These are phyloP conservation scores for Talaromyces albobiverticillius DNA, from an alignment of 2,329 filamentous ascomycete species.

Conservation along the genomic window DNA sequence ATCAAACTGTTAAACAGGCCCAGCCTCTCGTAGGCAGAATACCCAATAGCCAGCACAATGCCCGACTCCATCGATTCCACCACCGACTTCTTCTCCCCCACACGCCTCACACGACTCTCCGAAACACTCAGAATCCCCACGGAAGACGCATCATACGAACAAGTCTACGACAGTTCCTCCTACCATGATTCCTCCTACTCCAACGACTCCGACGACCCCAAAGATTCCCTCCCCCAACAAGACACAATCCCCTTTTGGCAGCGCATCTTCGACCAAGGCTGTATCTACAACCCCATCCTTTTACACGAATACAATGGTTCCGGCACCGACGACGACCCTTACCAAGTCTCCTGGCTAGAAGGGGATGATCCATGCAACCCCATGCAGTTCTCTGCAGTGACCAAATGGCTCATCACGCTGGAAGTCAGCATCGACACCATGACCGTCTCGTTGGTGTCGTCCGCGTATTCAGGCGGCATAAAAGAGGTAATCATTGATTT, in stretches of 20 bases:
- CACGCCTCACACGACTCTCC: too few species aligned
- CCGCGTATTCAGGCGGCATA: slow-evolving; percentile 40
- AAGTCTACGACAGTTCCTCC: too few species aligned
- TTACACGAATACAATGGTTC: slow-evolving; percentile 33
- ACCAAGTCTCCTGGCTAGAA: slow-evolving; percentile 41
- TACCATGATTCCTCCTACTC: too few species aligned
- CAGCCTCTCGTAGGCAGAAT: too few species aligned
- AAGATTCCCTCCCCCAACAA: background rate
- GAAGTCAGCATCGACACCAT: slow-evolving; percentile 38
- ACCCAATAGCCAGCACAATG: too few species aligned
- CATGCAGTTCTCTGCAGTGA: slow-evolving; percentile 28
- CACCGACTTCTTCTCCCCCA: too few species aligned
- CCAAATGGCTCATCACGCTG: slow-evolving; percentile 41
- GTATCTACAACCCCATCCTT: slow-evolving; percentile 32
- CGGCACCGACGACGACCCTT: slow-evolving; percentile 42
- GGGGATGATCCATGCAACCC: slow-evolving; percentile 42
- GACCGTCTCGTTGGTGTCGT: slow-evolving; percentile 42
- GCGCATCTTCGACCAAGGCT: slow-evolving; percentile 28
- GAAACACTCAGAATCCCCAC: too few species aligned
- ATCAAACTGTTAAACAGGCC: too few species aligned
- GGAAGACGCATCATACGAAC: too few species aligned
- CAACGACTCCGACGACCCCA: background rate
- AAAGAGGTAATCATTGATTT: slow-evolving; percentile 35
- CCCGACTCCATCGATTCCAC: too few species aligned
- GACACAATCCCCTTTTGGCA: slow-evolving; percentile 32